These are phyloP conservation scores for Aspergillus sclerotiicarbonarius DNA, from an alignment of 495 filamentous ascomycete genomes.

Conservation along the genomic window DNA sequence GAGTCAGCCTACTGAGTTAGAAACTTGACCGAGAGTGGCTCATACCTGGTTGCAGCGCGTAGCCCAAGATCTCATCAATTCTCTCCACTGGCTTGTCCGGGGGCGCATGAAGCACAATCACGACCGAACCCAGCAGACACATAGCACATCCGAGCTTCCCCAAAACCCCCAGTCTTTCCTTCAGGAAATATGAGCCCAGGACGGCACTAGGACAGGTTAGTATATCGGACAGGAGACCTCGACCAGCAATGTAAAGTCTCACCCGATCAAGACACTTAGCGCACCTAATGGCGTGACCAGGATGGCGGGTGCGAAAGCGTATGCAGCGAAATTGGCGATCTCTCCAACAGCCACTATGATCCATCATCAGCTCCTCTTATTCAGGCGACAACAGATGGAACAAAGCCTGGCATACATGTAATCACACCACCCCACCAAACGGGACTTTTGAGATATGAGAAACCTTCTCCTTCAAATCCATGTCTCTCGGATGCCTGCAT, in stretches of 20 bases:
- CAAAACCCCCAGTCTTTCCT: constrained; percentile 81
- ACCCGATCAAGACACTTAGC: constrained; percentile 90
- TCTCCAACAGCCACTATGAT: constrained; percentile 74
- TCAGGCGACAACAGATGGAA: not conserved
- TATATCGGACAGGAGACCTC: not conserved
- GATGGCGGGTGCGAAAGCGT: constrained; percentile 96
- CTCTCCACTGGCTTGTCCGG: constrained; percentile 85
- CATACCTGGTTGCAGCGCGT: constrained; percentile 86
- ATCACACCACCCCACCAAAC: constrained; percentile 94
- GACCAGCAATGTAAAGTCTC: constrained; percentile 12
- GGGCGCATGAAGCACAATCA: constrained; percentile 96
- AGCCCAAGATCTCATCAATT: constrained; percentile 83
- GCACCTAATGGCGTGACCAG: constrained; percentile 93
- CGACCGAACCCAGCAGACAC: constrained; percentile 92
- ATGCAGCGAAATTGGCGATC: constrained; percentile 93
- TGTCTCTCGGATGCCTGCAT: constrained; percentile 85
- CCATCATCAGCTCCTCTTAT: constrained; percentile 19
- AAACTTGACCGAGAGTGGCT: not conserved
- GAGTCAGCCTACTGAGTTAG: not conserved
- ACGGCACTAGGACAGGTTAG: constrained; percentile 62
- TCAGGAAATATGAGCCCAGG: constrained; percentile 88
- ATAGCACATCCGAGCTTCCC: constrained; percentile 94
- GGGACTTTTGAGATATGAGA: constrained; percentile 85
- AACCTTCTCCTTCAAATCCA: constrained; percentile 96
- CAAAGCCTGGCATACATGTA: constrained; percentile 60